A percentile compares a stretch with the other conserved stretches of the same genome.
phyloP scores from a whole-genome alignment of 164 flowering plant species.

The Vitis amurensis region DNA sequence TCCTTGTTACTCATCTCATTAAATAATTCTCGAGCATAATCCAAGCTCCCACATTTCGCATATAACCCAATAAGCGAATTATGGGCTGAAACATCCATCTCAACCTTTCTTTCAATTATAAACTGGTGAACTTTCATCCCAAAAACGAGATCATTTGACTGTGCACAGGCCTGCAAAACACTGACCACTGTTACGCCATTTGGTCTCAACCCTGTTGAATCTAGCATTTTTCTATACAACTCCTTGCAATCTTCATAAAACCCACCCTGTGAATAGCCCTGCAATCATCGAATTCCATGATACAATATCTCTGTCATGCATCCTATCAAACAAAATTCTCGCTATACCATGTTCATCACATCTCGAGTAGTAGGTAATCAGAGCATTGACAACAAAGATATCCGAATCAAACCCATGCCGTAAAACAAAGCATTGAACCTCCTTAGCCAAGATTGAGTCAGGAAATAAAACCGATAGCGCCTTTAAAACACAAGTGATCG shows the following conservation, averaged over 20 bases:
- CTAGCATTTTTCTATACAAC: slow-evolving; percentile 53
- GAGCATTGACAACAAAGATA: slow-evolving; percentile 58
- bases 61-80: slow-evolving; percentile 69
- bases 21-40: slow-evolving; percentile 67
- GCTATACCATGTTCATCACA: slow-evolving; percentile 47
- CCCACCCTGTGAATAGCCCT: slow-evolving; percentile 76
- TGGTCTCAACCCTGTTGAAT: slow-evolving; percentile 34
- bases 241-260: slow-evolving; percentile 54
- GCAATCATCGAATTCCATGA: slow-evolving; percentile 88
- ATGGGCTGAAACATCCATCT: slow-evolving; percentile 49
- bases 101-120: slow-evolving; percentile 34
- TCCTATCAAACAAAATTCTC: slow-evolving; percentile 58
- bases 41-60: slow-evolving; percentile 82
- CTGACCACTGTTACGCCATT: slow-evolving; percentile 58
- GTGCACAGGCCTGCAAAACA: slow-evolving; percentile 75
- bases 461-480: slow-evolving; percentile 40
- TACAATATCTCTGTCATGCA: slow-evolving; percentile 61
- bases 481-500: slow-evolving; percentile 62
- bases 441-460: slow-evolving; percentile 29
- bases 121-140: slow-evolving; percentile 72
- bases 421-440: slow-evolving; percentile 54
- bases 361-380: slow-evolving; percentile 58
- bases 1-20: slow-evolving; percentile 64
- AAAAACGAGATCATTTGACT: slow-evolving; percentile 54
- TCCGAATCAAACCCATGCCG: slow-evolving; percentile 56